Evolutionary conservation across 768 basidiomycete genomes (phyloP).

Genomic region (Rhodocollybia butyracea): DNA sequence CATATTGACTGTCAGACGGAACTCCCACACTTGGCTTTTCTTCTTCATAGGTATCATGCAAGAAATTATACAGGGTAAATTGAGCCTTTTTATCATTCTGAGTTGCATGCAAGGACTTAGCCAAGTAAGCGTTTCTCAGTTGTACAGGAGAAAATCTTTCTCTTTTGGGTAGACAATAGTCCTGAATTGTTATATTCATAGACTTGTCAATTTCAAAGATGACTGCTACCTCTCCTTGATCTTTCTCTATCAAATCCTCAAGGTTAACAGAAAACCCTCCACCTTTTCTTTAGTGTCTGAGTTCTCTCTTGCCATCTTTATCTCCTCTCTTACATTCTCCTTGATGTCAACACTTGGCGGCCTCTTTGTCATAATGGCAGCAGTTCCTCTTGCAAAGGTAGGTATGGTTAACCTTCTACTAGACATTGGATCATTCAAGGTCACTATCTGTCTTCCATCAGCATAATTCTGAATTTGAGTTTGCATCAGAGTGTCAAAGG

Average conservation of each 20-base stretch:
- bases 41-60: no score
- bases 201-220: neutral
- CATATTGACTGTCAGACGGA: no score
- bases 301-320: neutral
- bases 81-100: neutral
- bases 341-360: no score
- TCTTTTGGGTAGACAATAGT: neutral
- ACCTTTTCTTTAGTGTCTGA: neutral
- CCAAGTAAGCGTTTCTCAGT: conserved; percentile 1
- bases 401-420: neutral
- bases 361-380: no score
- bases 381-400: neutral
- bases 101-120: neutral
- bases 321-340: neutral
- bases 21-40: no score
- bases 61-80: no score
- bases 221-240: conserved; percentile 9
- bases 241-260: conserved; percentile 4
- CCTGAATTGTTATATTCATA: neutral
- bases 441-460: neutral
- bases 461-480: neutral
- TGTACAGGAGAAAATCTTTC: neutral
- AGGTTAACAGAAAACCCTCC: conserved; percentile 6
- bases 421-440: neutral
- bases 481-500: conserved; percentile 3